Evolutionary conservation across 306 rosid genomes (phyloP).

Genomic region (Cicer arietinum): DNA sequence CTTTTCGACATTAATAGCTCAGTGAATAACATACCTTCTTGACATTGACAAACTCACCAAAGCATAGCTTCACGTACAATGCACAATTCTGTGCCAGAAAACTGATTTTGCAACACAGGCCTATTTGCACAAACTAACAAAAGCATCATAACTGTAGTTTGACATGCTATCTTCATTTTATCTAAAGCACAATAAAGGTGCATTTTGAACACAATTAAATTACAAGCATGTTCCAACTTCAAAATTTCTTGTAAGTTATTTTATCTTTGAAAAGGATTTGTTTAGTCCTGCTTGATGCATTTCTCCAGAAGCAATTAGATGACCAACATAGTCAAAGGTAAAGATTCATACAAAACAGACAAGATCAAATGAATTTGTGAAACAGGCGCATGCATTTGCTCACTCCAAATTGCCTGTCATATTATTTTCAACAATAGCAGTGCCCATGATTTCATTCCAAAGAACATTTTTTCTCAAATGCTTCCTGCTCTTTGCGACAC

Average conservation of each 20-base stretch:
- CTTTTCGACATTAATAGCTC: background rate
- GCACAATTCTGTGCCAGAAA: background rate
- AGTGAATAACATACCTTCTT: too few species aligned
- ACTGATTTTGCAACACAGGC: background rate
- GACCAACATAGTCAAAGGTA: constrained; percentile 42
- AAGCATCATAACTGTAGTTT: background rate
- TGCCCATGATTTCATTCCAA: constrained; percentile 62
- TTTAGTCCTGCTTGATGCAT: constrained; percentile 44
- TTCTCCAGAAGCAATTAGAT: constrained; percentile 41
- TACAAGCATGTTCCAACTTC: constrained; percentile 41
- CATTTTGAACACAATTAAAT: constrained; percentile 16
- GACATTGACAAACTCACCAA: background rate
- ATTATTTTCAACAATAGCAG: constrained; percentile 53
- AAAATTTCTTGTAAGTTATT: constrained; percentile 29
- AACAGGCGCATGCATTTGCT: constrained; percentile 53
- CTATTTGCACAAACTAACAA: background rate
- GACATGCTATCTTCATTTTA: background rate
- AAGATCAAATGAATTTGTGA: constrained; percentile 43
- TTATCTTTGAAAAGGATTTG: constrained; percentile 37
- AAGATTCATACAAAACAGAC: constrained; percentile 38
- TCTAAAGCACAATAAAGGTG: constrained; percentile 25
- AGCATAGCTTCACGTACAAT: background rate
- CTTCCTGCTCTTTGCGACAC: constrained; percentile 94
- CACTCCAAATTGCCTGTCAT: constrained; percentile 54
- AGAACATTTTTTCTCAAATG: constrained; percentile 79